Evolutionary conservation across 2,329 filamentous ascomycete species (phyloP).

Genomic region (Colletotrichum sublineola): DNA sequence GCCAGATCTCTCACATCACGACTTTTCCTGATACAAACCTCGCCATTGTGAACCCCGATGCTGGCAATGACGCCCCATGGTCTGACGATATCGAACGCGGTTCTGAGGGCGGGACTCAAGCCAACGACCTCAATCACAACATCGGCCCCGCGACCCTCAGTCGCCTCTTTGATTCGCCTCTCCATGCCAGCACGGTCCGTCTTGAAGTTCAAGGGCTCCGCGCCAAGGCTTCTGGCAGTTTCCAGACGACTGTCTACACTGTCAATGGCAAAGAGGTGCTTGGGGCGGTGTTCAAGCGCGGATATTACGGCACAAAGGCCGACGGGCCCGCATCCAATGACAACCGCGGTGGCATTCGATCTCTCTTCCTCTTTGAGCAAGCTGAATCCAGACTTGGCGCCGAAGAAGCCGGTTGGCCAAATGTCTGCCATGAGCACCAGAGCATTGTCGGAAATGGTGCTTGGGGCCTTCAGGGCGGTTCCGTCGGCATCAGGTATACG

Average conservation of each 20-base stretch:
- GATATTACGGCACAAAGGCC: constrained; percentile 87
- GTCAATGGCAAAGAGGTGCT: constrained; percentile 83
- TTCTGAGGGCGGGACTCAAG: constrained; percentile 75
- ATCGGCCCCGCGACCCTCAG: constrained; percentile 86
- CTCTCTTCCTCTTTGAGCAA: constrained; percentile 70
- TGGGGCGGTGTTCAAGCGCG: constrained; percentile 80
- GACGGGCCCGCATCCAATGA: constrained; percentile 88
- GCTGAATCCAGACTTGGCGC: constrained; percentile 82
- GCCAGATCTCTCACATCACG: neutral
- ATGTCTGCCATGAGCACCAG: constrained; percentile 94
- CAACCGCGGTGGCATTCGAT: constrained; percentile 77
- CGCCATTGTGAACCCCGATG: constrained; percentile 81
- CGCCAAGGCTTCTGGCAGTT: constrained; percentile 79
- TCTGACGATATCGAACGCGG: constrained; percentile 78
- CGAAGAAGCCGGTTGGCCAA: constrained; percentile 89
- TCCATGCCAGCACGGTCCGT: constrained; percentile 75
- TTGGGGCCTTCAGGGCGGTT: constrained; percentile 79
- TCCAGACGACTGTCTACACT: constrained; percentile 81
- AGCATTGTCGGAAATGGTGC: constrained; percentile 77
- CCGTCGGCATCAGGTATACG: constrained; percentile 85
- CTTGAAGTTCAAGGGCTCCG: constrained; percentile 85
- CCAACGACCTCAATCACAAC: constrained; percentile 86
- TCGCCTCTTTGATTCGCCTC: constrained; percentile 78
- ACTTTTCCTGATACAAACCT: constrained; percentile 61
- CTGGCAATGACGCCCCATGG: constrained; percentile 81